A percentile compares a stretch with the other conserved stretches of the same genome.
Conservation (phyloP, 768 basidiomycete species). For the Russula sp. region DNA sequence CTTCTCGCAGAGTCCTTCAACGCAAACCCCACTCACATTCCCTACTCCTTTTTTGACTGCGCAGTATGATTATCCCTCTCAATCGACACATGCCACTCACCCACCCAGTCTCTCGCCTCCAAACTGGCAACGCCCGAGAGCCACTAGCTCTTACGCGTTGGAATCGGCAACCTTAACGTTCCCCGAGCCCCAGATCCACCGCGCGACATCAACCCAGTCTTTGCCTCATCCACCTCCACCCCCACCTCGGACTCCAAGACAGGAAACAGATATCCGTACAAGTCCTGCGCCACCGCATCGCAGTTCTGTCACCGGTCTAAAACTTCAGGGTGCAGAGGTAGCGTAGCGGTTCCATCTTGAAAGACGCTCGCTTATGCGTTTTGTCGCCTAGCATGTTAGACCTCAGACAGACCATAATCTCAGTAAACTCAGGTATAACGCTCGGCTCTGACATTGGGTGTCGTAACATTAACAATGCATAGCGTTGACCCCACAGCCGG, state of each 20-base stretch:
- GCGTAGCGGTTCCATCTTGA: background rate
- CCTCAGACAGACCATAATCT: conserved; percentile 33
- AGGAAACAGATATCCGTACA: background rate
- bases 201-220: conserved; percentile 43
- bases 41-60: conserved; percentile 13
- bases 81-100: background rate
- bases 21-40: background rate
- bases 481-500: conserved; percentile 65
- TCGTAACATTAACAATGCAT: conserved; percentile 4
- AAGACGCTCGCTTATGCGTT: background rate
- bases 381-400: conserved; percentile 2
- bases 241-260: conserved; percentile 7
- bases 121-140: conserved; percentile 26
- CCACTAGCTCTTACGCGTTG: conserved; percentile 27
- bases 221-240: conserved; percentile 28
- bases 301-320: conserved; percentile 10
- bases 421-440: conserved; percentile 30
- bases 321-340: conserved; percentile 19
- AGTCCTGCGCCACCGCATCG: conserved; percentile 1
- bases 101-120: background rate
- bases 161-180: conserved; percentile 40
- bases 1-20: conserved; percentile 5
- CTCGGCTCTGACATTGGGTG: background rate
- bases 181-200: conserved; percentile 53
- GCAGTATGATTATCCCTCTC: background rate